Base-by-base conservation (phyloP, 2,329 filamentous ascomycete species). In the Eurotiales sp. region DNA sequence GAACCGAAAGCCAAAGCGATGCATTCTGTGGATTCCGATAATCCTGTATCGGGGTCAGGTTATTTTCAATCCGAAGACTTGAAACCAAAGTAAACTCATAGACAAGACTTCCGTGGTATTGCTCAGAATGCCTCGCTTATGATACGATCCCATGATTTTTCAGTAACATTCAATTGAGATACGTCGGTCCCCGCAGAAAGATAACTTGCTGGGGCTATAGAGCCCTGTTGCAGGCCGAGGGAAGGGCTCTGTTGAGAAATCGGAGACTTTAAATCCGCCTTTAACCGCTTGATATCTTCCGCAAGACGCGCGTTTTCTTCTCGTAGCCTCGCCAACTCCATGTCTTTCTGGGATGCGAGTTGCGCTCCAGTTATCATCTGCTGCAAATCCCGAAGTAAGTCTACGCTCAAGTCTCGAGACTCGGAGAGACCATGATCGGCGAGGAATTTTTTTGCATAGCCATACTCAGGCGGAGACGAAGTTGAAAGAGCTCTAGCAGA, bases 251-350 rank as follows among this genome's bases (percentile, higher is more conserved):
- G 14, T 19, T 21, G 29, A 37, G 30, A 37, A 8, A 15, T n/a
- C 2, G 53, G 54, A 3, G 60, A 52, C 23, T 58, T 52, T 23
- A 61, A 46, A 29, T 56, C 56, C 3, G 50, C 55, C 44, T 56
- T 59, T 36, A 63, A 50, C 23, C 59, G 59, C 3, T 55, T 47
- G 30, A 64, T 61, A 23, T 65, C 61, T 1, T 55, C 55, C 37
- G 57, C 58, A 41, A 65, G 50, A 27, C 48, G 55, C 10, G 49
- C 41, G 37, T 62, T 64, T 27, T 67, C 62, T 8, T 58, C 52
- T 21, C 41, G 52, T 22, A 65, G 47, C 2, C 50, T 51, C 25
- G 57, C 48, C 3, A 56, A 43, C 14, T 61, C 63, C 30, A 52
- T 47, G 21, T 59, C 48, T 22, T 58, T 42, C 17, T 53, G 37